These are phyloP conservation scores for Skeletonema tropicum DNA, from an alignment of 108 stramenopile species.

Conservation along the genomic window DNA sequence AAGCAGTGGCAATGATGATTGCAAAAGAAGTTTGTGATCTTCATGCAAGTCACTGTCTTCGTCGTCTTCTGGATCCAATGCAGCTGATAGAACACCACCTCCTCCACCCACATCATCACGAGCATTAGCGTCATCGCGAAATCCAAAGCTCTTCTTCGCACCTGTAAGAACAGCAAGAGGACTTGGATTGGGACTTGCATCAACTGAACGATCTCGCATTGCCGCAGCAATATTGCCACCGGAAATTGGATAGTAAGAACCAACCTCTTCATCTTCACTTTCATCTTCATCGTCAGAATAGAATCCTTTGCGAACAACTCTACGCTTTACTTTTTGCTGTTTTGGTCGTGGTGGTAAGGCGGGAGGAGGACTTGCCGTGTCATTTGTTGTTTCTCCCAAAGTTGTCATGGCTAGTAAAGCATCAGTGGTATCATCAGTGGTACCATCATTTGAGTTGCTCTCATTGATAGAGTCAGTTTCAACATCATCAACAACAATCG, in stretches of 20 bases:
- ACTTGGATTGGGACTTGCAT: slow-evolving; percentile 26
- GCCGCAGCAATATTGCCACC: slow-evolving; percentile 41
- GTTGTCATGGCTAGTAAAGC: slow-evolving; percentile 8
- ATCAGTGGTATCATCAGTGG: slow-evolving; percentile 8
- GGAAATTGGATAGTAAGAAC: slow-evolving; percentile 19
- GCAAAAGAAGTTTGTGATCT: slow-evolving; percentile 91
- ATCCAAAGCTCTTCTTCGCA: slow-evolving; percentile 11
- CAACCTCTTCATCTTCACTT: slow-evolving; percentile 83
- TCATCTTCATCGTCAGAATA: slow-evolving; percentile 98
- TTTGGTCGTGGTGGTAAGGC: slow-evolving; percentile 30
- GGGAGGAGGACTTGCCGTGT: slow-evolving; percentile 6
- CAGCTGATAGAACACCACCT: slow-evolving; percentile 16
- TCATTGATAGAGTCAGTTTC: not conserved
- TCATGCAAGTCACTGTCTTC: slow-evolving; percentile 86
- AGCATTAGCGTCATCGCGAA: slow-evolving; percentile 42
- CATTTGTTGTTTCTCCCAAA: slow-evolving; percentile 13
- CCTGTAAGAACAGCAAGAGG: not conserved
- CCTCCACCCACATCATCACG: slow-evolving; percentile 6
- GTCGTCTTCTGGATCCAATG: slow-evolving; percentile 45
- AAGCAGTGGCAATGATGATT: slow-evolving; percentile 88
- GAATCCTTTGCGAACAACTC: slow-evolving; percentile 92
- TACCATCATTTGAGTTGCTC: not conserved
- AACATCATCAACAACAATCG: not conserved
- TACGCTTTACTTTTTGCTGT: slow-evolving; percentile 63
- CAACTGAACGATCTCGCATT: slow-evolving; percentile 34